These are phyloP conservation scores for Mortierella claussenii DNA, from an alignment of 192 early-diverging fungal species.

Conservation along the genomic window DNA sequence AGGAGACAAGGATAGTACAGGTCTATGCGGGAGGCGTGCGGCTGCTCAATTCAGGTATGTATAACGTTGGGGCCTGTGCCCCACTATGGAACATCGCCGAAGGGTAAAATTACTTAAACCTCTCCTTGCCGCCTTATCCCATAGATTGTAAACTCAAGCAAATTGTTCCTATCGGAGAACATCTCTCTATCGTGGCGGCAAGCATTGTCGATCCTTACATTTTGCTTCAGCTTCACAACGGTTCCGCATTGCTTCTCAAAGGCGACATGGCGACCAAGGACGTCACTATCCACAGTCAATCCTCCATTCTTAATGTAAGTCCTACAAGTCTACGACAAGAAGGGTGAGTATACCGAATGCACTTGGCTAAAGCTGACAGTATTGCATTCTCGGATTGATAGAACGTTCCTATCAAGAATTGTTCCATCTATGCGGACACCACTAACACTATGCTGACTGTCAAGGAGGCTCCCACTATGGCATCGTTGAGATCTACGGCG, in stretches of 20 bases:
- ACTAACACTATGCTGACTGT: constrained; percentile 24
- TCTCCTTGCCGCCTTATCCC: background rate
- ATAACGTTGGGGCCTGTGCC: too few species aligned
- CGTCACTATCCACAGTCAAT: constrained; percentile 42
- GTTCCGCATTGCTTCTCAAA: constrained; percentile 68
- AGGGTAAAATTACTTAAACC: too few species aligned
- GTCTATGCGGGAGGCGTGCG: constrained; percentile 80
- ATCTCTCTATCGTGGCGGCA: constrained; percentile 71
- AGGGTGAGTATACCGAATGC: too few species aligned
- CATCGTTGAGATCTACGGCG: constrained; percentile 25
- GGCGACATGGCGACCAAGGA: constrained; percentile 64
- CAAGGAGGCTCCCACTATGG: constrained; percentile 48
- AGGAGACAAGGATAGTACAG: constrained; percentile 83
- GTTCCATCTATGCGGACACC: constrained; percentile 42
- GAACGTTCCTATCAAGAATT: constrained; percentile 42
- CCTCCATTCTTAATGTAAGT: constrained; percentile 58
- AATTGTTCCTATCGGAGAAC: constrained; percentile 56
- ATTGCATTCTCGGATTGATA: constrained; percentile 9
- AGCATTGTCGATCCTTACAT: constrained; percentile 87
- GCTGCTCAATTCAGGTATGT: constrained; percentile 72
- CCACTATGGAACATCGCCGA: too few species aligned
- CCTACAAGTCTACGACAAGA: too few species aligned
- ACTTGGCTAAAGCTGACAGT: too few species aligned
- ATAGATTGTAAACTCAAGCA: constrained; percentile 67
- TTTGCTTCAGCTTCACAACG: constrained; percentile 73